These are phyloP conservation scores for Ligustrum vulgare DNA, from an alignment of 257 asterid genomes.

Conservation along the genomic window DNA sequence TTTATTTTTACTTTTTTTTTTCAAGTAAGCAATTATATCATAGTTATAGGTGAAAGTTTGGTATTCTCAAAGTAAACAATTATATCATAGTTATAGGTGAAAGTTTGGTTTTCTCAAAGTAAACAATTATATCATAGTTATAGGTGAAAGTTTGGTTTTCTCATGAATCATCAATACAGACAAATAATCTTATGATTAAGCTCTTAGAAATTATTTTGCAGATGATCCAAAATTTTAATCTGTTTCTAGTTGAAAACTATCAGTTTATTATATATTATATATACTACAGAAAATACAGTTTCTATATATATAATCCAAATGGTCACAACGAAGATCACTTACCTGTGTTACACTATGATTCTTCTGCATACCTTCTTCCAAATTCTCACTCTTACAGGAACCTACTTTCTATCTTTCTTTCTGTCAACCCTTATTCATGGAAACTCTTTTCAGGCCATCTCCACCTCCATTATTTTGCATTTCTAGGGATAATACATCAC, in stretches of 20 bases:
- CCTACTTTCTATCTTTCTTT: background rate
- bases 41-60: too few species aligned
- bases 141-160: background rate
- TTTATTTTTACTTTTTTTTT: too few species aligned
- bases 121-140: background rate
- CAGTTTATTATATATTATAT: too few species aligned
- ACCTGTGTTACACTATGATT: background rate
- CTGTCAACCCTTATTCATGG: constrained; percentile 39
- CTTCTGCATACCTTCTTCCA: background rate
- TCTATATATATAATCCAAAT: background rate
- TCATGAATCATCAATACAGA: too few species aligned
- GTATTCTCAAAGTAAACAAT: too few species aligned
- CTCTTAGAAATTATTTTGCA: too few species aligned
- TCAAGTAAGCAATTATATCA: too few species aligned
- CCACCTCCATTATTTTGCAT: constrained; percentile 38
- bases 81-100: too few species aligned
- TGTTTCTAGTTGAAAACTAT: too few species aligned
- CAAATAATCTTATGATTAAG: too few species aligned
- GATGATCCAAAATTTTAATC: too few species aligned
- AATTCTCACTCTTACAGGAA: background rate
- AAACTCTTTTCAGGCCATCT: constrained; percentile 41
- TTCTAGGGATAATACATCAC: constrained; percentile 28
- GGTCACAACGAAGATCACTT: background rate
- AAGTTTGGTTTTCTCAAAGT: too few species aligned
- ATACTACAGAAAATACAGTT: background rate